Evolutionary conservation across 257 asterid genomes (phyloP).

Genomic region (Solanum sparsipilum): DNA sequence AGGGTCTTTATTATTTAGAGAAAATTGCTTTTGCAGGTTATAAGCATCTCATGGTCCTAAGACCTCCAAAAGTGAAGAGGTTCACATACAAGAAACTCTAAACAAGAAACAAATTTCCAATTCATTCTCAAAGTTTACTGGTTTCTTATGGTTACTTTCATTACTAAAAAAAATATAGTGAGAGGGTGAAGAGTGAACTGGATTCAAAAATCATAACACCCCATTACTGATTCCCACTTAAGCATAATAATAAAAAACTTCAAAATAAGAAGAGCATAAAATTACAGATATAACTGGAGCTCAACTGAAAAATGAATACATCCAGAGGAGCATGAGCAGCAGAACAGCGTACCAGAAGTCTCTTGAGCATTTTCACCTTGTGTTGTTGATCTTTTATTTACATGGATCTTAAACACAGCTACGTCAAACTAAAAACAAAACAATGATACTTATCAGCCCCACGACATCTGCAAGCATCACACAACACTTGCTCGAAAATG

Average conservation of each 20-base stretch:
- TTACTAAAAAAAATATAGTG: background rate
- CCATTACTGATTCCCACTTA: background rate
- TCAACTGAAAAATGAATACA: background rate
- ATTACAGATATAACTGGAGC: constrained; percentile 1
- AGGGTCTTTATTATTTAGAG: background rate
- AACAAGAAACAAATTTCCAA: background rate
- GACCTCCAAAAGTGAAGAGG: background rate
- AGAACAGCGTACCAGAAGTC: constrained; percentile 35
- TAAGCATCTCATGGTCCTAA: background rate
- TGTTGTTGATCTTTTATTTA: constrained; percentile 24
- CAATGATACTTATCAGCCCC: constrained; percentile 12
- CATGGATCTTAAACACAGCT: constrained; percentile 34
- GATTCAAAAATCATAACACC: background rate
- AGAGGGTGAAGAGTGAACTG: background rate
- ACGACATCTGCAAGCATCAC: background rate
- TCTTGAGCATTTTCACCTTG: constrained; percentile 11
- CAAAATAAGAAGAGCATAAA: constrained; percentile 5
- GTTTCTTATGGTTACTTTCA: background rate
- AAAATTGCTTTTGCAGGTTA: background rate
- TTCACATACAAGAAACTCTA: background rate
- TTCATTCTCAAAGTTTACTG: background rate
- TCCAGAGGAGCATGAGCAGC: background rate
- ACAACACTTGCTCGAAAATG: constrained; percentile 1
- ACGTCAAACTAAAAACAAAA: constrained; percentile 30
- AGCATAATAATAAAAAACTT: background rate